Conservation (phyloP, 1,284 basidiomycete genomes). For the Boletus smithii region DNA sequence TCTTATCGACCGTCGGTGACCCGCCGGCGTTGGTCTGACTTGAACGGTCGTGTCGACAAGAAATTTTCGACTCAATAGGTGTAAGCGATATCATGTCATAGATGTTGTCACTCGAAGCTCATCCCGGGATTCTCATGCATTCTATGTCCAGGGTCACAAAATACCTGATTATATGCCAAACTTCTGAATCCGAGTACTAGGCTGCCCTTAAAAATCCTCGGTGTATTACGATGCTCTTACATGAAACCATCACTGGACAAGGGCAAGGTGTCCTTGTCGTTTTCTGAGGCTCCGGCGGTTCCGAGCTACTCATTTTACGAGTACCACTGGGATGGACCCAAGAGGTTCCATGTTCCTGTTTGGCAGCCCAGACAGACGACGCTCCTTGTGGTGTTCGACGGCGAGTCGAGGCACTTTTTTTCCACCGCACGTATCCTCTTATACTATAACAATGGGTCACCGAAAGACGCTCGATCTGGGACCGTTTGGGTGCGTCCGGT, state of each 20-base stretch:
- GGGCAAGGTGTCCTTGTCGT: conserved; percentile 9
- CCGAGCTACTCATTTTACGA: conserved; percentile 21
- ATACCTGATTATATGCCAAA: background rate
- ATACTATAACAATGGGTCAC: conserved; percentile 9
- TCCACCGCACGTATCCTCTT: conserved; percentile 21
- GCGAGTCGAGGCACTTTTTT: conserved; percentile 22
- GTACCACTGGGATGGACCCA: conserved; percentile 28
- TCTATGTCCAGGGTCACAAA: background rate
- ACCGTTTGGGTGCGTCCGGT: conserved; percentile 20
- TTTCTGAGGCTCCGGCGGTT: background rate
- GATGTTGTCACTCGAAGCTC: background rate
- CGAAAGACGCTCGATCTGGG: conserved; percentile 7
- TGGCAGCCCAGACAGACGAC: conserved; percentile 29
- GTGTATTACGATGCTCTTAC: conserved; percentile 9
- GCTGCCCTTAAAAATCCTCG: no score
- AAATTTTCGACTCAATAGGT: background rate
- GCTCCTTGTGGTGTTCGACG: conserved; percentile 23
- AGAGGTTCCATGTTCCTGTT: conserved; percentile 21
- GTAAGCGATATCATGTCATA: background rate
- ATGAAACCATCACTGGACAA: conserved; percentile 27
- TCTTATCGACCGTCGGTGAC: no score
- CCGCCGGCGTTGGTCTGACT: no score
- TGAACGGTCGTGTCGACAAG: no score
- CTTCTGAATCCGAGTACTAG: no score
- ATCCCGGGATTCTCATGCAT: background rate